Evolutionary conservation across 169 alveolate genomes (phyloP).

Genomic region (Nephromyces sp.): DNA sequence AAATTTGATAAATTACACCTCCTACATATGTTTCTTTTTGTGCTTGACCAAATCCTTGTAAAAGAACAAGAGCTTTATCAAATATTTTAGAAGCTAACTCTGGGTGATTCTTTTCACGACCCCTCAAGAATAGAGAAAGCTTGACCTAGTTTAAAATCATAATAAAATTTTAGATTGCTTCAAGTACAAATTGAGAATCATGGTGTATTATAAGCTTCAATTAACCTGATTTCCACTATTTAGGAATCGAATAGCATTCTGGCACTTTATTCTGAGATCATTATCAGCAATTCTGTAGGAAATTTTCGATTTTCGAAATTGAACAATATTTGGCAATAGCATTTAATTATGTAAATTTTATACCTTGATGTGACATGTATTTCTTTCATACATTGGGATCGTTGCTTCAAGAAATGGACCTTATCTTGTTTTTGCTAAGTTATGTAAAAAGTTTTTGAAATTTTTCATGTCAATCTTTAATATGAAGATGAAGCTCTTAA

Average conservation of each 20-base stretch:
- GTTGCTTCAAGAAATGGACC: background rate
- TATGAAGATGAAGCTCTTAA: background rate
- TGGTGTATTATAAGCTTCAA: no score
- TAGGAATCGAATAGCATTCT: background rate
- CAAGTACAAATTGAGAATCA: background rate
- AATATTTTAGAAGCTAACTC: background rate
- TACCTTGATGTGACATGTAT: background rate
- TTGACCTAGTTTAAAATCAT: background rate
- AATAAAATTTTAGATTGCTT: background rate
- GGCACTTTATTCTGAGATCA: background rate
- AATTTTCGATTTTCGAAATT: background rate
- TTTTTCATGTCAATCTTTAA: background rate
- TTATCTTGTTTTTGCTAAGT: background rate
- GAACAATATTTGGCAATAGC: background rate
- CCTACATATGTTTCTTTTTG: background rate
- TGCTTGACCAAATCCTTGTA: background rate
- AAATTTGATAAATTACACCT: background rate
- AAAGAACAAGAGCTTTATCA: background rate
- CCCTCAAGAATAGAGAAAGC: background rate
- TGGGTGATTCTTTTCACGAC: background rate
- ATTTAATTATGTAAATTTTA: background rate
- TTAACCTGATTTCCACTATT: background rate
- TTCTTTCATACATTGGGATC: background rate
- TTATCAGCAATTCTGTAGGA: background rate
- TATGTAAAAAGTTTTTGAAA: background rate